These are phyloP conservation scores for Rhizomucor miehei DNA, from an alignment of 371 early-diverging fungal species.

Conservation along the genomic window DNA sequence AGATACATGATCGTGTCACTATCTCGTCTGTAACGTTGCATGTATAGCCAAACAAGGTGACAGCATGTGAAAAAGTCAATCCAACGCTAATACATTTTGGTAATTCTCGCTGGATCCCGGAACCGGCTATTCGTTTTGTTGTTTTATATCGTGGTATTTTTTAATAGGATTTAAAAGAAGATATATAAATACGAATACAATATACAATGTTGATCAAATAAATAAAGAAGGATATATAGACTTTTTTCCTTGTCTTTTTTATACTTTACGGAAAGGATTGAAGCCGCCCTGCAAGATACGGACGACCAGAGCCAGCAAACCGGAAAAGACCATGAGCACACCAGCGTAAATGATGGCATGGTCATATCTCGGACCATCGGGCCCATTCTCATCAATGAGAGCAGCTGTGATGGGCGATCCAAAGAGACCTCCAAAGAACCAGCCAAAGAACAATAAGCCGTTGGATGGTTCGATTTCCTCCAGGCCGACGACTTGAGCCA, in stretches of 20 bases:
- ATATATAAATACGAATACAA: too few species aligned
- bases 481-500: conserved; percentile 51
- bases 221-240: too few species aligned
- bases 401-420: conserved; percentile 52
- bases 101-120: too few species aligned
- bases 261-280: conserved; percentile 26
- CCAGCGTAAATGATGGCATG: conserved; percentile 44
- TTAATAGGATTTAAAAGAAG: too few species aligned
- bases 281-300: conserved; percentile 33
- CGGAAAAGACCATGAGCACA: conserved; percentile 30
- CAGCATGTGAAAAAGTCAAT: too few species aligned
- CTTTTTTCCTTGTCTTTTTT: conserved; percentile 2
- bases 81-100: too few species aligned
- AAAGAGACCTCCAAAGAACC: conserved; percentile 58
- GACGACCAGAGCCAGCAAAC: conserved; percentile 25
- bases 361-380: conserved; percentile 24
- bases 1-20: too few species aligned
- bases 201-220: too few species aligned
- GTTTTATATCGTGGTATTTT: too few species aligned
- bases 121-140: too few species aligned
- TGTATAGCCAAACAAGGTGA: too few species aligned
- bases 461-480: conserved; percentile 51
- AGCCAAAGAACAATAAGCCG: conserved; percentile 55
- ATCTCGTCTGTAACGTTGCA: too few species aligned
- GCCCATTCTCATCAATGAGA: conserved; percentile 44